These are phyloP conservation scores for Chalaropsis thielavioides DNA, from an alignment of 2,329 filamentous ascomycete species.

Conservation along the genomic window DNA sequence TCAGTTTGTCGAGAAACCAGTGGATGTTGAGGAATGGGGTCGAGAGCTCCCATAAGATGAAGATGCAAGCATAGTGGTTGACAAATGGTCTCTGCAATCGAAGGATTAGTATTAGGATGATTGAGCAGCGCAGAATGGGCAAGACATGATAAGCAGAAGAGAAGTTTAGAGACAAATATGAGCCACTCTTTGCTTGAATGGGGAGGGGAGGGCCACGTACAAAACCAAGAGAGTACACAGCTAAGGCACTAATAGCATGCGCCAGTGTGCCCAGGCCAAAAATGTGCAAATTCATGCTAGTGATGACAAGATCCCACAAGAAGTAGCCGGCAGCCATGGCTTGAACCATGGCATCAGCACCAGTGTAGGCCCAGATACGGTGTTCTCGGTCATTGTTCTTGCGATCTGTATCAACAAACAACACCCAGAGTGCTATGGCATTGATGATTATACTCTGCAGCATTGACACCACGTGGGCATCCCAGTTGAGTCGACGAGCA, in stretches of 20 bases:
- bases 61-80: slow-evolving; percentile 67
- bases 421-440: slow-evolving; percentile 56
- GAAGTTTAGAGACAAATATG: neutral
- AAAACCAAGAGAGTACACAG: slow-evolving; percentile 65
- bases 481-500: slow-evolving; percentile 61
- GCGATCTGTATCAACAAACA: slow-evolving; percentile 53
- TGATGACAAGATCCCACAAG: slow-evolving; percentile 65
- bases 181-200: neutral
- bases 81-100: slow-evolving; percentile 56
- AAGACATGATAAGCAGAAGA: slow-evolving; percentile 15
- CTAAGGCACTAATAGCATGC: slow-evolving; percentile 59
- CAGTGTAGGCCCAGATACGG: slow-evolving; percentile 65
- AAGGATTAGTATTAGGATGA: slow-evolving; percentile 6
- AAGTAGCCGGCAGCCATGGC: slow-evolving; percentile 70
- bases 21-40: slow-evolving; percentile 77
- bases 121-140: neutral
- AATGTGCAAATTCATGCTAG: slow-evolving; percentile 49
- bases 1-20: slow-evolving; percentile 83
- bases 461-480: slow-evolving; percentile 74
- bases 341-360: slow-evolving; percentile 56
- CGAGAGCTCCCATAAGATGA: slow-evolving; percentile 79
- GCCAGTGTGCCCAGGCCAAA: slow-evolving; percentile 66
- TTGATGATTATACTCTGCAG: slow-evolving; percentile 63
- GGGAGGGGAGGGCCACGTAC: slow-evolving; percentile 36
- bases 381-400: slow-evolving; percentile 50